Evolutionary conservation across 352 stramenopile species (phyloP).

Genomic region (Globisporangium carolinianum): DNA sequence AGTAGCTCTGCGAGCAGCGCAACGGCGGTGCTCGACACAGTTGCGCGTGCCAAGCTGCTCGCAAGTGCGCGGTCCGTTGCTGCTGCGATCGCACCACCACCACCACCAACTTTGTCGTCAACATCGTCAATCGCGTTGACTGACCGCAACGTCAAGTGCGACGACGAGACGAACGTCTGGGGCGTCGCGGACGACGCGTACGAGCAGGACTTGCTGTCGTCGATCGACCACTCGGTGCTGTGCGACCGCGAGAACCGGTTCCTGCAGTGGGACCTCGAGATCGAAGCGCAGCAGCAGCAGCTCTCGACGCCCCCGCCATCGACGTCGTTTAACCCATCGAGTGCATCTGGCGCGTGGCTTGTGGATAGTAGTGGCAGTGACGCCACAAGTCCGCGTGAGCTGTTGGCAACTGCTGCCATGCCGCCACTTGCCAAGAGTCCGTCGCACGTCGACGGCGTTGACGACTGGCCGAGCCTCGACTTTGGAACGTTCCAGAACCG

Average conservation of each 20-base stretch:
- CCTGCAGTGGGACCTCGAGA: slow-evolving; percentile 65
- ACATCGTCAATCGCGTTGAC: slow-evolving; percentile 1
- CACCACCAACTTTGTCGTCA: no score
- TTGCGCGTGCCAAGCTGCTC: slow-evolving; percentile 26
- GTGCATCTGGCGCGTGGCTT: slow-evolving; percentile 18
- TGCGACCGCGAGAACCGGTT: slow-evolving; percentile 82
- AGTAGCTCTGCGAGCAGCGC: background rate
- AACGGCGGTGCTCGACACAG: slow-evolving; percentile 13
- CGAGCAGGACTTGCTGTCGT: slow-evolving; percentile 62
- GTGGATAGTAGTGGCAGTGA: no score
- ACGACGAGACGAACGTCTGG: slow-evolving; percentile 51
- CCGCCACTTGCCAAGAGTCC: slow-evolving; percentile 25
- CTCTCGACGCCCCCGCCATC: slow-evolving; percentile 12
- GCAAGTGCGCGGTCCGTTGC: slow-evolving; percentile 6
- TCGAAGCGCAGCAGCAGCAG: slow-evolving; percentile 33
- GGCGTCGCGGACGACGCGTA: slow-evolving; percentile 67
- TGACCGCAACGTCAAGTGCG: slow-evolving; percentile 34
- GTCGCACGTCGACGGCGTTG: slow-evolving; percentile 71
- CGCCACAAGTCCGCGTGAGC: slow-evolving; percentile 35
- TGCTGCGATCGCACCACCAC: slow-evolving; percentile 11
- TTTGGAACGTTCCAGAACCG: slow-evolving; percentile 81
- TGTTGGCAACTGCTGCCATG: slow-evolving; percentile 17
- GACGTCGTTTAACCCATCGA: slow-evolving; percentile 9
- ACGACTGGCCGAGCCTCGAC: slow-evolving; percentile 73
- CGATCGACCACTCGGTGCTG: slow-evolving; percentile 72